A percentile compares a stretch with the other conserved stretches of the same genome.
These are phyloP conservation scores for Castanopsis chinensis DNA, from an alignment of 306 rosid genomes.

Conservation along the genomic window DNA sequence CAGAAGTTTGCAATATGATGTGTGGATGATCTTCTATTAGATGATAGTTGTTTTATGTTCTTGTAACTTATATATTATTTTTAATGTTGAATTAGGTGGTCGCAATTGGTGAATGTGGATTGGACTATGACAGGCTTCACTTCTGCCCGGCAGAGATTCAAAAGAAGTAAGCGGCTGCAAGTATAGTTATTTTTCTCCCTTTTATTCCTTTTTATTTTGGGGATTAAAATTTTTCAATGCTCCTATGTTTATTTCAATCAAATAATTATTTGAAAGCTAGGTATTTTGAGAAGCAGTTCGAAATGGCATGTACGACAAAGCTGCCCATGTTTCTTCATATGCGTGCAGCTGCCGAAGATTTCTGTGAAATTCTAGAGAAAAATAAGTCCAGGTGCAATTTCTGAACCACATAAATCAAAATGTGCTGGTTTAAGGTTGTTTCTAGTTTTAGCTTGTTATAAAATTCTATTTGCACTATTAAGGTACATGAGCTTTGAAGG, in stretches of 20 bases:
- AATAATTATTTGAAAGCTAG: slow-evolving; percentile 41
- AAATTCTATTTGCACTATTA: not conserved
- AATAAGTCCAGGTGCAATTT: slow-evolving; percentile 60
- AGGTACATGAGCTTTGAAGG: not conserved
- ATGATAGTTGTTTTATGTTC: not conserved
- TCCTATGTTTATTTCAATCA: not conserved
- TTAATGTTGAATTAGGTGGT: slow-evolving; percentile 54
- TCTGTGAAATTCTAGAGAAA: slow-evolving; percentile 80
- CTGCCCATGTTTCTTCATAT: slow-evolving; percentile 95
- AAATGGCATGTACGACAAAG: slow-evolving; percentile 70
- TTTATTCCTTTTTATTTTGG: not conserved
- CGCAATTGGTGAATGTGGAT: slow-evolving; percentile 96
- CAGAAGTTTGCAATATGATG: not conserved
- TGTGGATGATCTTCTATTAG: not conserved
- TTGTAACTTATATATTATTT: not conserved
- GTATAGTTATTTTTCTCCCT: slow-evolving; percentile 10
- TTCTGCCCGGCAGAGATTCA: slow-evolving; percentile 89
- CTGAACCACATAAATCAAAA: slow-evolving; percentile 14
- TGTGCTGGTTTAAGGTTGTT: not conserved
- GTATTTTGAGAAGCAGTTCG: slow-evolving; percentile 94
- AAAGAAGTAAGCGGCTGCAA: slow-evolving; percentile 57
- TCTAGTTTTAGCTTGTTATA: slow-evolving; percentile 12
- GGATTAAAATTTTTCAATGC: not conserved
- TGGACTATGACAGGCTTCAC: slow-evolving; percentile 92
- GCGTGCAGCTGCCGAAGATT: slow-evolving; percentile 94